phyloP scores from a whole-genome alignment of 345 rosid species.

The Chamaenerion angustifolium region DNA sequence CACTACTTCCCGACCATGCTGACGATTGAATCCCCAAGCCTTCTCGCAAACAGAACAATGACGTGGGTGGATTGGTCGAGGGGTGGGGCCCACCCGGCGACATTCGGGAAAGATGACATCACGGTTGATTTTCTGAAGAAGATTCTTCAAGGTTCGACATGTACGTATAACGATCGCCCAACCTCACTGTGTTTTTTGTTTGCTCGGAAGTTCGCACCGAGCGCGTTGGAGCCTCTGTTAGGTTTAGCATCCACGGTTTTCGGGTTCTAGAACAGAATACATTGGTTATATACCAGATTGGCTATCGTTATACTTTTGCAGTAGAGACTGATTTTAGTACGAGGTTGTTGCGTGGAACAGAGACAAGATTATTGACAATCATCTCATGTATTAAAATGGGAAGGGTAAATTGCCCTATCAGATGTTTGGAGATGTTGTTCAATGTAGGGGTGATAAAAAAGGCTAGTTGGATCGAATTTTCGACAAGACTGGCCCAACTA shows the following conservation, averaged over 20 bases:
- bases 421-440: no score
- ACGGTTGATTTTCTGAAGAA: conserved; percentile 39
- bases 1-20: conserved; percentile 91
- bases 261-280: conserved; percentile 15
- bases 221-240: conserved; percentile 54
- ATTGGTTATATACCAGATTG: not conserved
- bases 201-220: conserved; percentile 77
- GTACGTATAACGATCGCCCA: conserved; percentile 42
- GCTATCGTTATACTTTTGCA: not conserved
- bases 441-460: no score
- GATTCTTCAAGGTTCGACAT: conserved; percentile 25
- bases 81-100: conserved; percentile 90
- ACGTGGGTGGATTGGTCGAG: conserved; percentile 91
- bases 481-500: no score
- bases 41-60: conserved; percentile 58
- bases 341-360: no score
- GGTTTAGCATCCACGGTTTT: conserved; percentile 35
- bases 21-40: conserved; percentile 37
- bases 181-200: conserved; percentile 47
- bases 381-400: no score
- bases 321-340: not conserved
- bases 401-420: no score
- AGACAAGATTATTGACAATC: no score
- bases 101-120: conserved; percentile 49
- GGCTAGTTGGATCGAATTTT: no score